A percentile compares a stretch with the other conserved stretches of the same genome.
phyloP scores from a whole-genome alignment of 1,284 basidiomycete genomes.

The Sporisorium graminicola region DNA sequence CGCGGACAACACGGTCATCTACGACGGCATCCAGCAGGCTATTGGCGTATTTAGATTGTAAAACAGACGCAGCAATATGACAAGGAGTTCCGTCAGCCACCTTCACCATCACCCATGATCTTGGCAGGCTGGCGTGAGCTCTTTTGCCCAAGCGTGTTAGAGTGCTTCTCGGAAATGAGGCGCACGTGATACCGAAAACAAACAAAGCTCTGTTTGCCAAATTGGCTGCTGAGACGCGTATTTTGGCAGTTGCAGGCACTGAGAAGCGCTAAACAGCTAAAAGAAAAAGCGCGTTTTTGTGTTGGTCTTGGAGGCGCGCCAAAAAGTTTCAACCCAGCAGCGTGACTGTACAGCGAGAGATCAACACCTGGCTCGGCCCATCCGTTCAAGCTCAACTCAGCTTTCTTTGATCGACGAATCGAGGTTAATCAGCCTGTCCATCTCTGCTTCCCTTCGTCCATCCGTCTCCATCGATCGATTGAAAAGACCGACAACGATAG shows the following conservation, averaged over 20 bases:
- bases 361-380: conserved; percentile 15
- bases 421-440: background rate
- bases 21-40: conserved; percentile 81
- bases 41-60: conserved; percentile 61
- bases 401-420: background rate
- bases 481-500: background rate
- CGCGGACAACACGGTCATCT: conserved; percentile 84
- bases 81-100: background rate
- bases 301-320: conserved; percentile 1
- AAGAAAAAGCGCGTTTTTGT: conserved; percentile 5
- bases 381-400: conserved; percentile 5
- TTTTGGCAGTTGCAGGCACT: background rate
- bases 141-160: background rate
- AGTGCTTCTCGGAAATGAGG: background rate
- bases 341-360: conserved; percentile 2
- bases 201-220: background rate
- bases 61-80: background rate
- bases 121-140: background rate
- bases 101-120: background rate
- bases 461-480: background rate
- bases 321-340: background rate
- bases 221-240: conserved; percentile 6
- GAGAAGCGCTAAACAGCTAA: background rate
- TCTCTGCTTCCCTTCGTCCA: background rate
- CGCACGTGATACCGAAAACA: conserved; percentile 11